Evolutionary conservation across 2,329 filamentous ascomycete genomes (phyloP), one percentile per base, ranked within the genome.

Genomic region (Sporothrix curviconia): DNA sequence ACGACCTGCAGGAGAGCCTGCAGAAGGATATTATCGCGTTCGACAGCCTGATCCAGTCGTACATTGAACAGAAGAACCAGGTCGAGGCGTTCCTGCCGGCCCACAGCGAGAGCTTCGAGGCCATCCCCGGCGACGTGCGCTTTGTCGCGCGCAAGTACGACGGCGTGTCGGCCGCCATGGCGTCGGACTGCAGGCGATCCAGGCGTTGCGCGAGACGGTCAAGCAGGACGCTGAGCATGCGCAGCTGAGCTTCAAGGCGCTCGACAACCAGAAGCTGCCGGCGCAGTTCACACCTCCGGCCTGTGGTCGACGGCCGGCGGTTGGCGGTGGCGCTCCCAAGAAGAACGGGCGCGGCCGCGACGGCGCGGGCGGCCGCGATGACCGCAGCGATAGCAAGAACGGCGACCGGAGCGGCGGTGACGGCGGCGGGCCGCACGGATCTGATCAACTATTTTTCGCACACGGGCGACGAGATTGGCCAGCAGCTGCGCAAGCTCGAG

Each of bases 1-100:
- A 91, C 68, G 92, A 96, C 70, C 85, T 96, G 28, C 84, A 89
- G 60, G 87, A 92, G 63, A 84, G 89, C 30, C 77, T 96, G 15
- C 90, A 95, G 67, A 82, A 84, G 61, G 76, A 90, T 63, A 88
- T 99, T 61, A 83, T 89, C 61, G 74, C 78, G 9, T 83, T 95
- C 62, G 92, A 99, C 71, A 81, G 82, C 58, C 83, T 86, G 62
- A 92, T 99, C 64, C 83, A 90, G 65, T 79, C 81, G 55, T 90
- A 94, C 68, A 91, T 95, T 66, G 79, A 81, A 59, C 86, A 87
- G 70, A 86, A 89, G 67, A 83, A 87, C 64, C 83, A 95, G 64
- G 85, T 92, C 58, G 85, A 89, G 61, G 82, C 83, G 17, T 85
- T 84, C 67, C 77, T 83, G 72, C 79, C 80, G 1, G 77, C 78